Evolutionary conservation across 176 grass and related monocot species (phyloP), one percentile per base, ranked within the genome.

Genomic region (Saccharum officinarum): DNA sequence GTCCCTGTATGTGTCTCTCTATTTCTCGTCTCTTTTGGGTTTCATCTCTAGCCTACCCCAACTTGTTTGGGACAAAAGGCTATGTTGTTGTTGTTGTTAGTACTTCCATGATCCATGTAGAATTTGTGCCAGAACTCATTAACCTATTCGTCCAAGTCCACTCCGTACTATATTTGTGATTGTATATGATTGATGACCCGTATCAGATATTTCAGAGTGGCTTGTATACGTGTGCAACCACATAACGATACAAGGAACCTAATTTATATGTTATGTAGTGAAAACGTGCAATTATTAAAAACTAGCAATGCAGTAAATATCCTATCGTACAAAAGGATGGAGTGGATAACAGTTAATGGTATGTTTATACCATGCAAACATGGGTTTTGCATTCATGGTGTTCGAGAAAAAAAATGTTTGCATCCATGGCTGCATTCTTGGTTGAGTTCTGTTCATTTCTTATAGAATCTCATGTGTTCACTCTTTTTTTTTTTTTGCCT

Each of bases 401-500:
- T 60, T 60, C 0, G 8, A 60, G 22, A 60, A 60, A 60, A 55
- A 60, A 60, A 60, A 68, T 70, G 8, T 13, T 12, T 77, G 50
- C 16, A 71, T 45, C 34, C 20, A 38, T 23, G 59, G n/a, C 60
- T 70, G 5, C 33, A 63, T 88, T 57, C 73, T 77, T 78, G 39
- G 41, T 22, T 71, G 1, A 70, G n/a, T 72, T 71, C 5, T 52
- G 54, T 67, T 41, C 28, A 64, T 83, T 83, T 72, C 54, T 33
- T 75, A 33, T 16, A 10, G 44, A 76, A 57, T 77, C 22, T 57
- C 61, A 16, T 39, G 22, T 62, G 38, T 42, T 61, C 37, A 17
- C 61, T 63, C 37, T 44, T 72, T 23, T 23, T 59, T 59, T 59
- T n/a, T 63, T 31, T 77, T 47, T 73, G 17, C 18, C 9, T 73